These are phyloP conservation scores for Cylindrodendrum hubeiense DNA, from an alignment of 2,329 filamentous ascomycete genomes.

Conservation along the genomic window DNA sequence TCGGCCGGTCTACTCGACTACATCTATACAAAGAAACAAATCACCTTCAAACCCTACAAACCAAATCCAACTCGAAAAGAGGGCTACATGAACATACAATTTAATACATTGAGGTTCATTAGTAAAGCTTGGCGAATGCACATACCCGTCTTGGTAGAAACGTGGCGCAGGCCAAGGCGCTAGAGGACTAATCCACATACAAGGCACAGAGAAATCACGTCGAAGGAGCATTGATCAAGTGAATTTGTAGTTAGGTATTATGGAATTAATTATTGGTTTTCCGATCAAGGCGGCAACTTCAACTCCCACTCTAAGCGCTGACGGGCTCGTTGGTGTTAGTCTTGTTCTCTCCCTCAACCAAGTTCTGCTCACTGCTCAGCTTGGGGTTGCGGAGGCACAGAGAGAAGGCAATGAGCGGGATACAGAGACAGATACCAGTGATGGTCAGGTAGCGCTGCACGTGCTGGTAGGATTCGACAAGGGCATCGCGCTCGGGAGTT, in stretches of 20 bases:
- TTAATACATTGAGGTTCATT: background rate
- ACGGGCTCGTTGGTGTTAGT: background rate
- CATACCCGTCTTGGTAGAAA: background rate
- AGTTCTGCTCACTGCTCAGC: constrained; percentile 59
- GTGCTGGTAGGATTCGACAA: constrained; percentile 60
- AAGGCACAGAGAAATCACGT: too few relatives aligned
- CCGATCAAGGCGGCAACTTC: constrained; percentile 3
- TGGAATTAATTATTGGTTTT: background rate
- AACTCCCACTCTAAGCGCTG: background rate
- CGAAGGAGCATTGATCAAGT: background rate
- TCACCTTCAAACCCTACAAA: too few relatives aligned
- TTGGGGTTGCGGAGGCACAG: constrained; percentile 58
- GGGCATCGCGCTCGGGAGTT: constrained; percentile 56
- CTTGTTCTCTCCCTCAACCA: constrained; percentile 50
- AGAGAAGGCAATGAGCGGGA: constrained; percentile 61
- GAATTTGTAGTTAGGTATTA: background rate
- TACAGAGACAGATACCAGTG: constrained; percentile 61
- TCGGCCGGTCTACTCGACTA: too few relatives aligned
- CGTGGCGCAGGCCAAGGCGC: background rate
- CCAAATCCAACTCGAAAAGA: too few relatives aligned
- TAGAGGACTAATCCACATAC: background rate
- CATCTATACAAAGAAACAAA: too few relatives aligned
- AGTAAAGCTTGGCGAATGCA: background rate
- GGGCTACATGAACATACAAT: too few relatives aligned
- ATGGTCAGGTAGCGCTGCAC: constrained; percentile 62